phyloP scores from a whole-genome alignment of 345 rosid genomes.

The Acer yangbiense region DNA sequence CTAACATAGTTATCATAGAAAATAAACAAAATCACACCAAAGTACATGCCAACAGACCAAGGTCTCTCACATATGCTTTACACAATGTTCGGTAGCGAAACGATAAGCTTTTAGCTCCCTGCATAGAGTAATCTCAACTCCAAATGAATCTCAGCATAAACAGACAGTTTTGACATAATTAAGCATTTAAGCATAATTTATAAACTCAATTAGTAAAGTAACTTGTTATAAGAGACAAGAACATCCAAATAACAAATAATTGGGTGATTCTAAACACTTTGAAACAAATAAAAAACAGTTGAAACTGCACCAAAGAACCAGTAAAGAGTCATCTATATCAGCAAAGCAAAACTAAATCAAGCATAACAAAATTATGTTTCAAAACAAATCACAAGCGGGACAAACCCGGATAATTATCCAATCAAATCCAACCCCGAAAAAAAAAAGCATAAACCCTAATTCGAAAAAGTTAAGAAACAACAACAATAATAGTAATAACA shows the following conservation, averaged over 20 bases:
- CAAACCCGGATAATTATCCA: background rate
- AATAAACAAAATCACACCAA: background rate
- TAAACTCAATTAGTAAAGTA: background rate
- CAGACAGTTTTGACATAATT: background rate
- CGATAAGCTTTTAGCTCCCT: no score
- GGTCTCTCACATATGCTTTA: no score
- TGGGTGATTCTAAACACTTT: background rate
- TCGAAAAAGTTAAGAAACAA: background rate
- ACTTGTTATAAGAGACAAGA: background rate
- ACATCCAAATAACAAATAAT: background rate
- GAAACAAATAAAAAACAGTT: background rate
- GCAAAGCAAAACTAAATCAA: no score
- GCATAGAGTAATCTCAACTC: no score
- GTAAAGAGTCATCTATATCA: background rate
- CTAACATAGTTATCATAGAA: background rate
- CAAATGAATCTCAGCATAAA: no score
- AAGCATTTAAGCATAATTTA: background rate
- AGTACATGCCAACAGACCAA: no score
- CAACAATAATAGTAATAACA: no score
- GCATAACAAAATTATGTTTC: background rate
- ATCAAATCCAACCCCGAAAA: background rate
- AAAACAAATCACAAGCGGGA: background rate
- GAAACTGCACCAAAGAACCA: background rate
- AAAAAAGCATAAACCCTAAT: conserved; percentile 31
- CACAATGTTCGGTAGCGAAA: no score